These are phyloP conservation scores for Phytophthora hibernalis DNA, from an alignment of 352 stramenopile species.

Conservation along the genomic window DNA sequence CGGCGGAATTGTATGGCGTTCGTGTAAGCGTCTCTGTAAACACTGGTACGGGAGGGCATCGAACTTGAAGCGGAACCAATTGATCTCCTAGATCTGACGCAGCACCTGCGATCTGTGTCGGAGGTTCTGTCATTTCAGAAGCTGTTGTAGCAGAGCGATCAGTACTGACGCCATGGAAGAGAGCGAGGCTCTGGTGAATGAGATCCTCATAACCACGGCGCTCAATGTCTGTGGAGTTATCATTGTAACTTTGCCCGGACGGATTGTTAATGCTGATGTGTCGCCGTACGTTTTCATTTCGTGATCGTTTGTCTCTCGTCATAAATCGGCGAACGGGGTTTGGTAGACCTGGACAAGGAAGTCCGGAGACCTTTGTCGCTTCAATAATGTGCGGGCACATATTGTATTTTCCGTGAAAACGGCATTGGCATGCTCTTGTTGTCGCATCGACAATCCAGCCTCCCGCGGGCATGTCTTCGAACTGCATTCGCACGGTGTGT, in stretches of 20 bases:
- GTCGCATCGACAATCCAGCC: slow-evolving; percentile 13
- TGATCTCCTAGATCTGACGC: no score
- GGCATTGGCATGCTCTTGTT: slow-evolving; percentile 10
- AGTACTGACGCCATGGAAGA: no score
- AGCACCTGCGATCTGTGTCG: no score
- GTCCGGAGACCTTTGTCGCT: slow-evolving; percentile 2
- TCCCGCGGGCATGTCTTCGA: neutral
- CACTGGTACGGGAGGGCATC: no score
- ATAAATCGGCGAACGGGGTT: neutral
- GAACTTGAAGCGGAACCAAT: no score
- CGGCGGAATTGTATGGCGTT: no score
- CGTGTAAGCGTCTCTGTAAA: no score
- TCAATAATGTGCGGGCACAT: slow-evolving; percentile 16
- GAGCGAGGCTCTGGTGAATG: no score
- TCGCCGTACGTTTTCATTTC: neutral
- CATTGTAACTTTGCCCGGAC: neutral
- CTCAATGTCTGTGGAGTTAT: neutral
- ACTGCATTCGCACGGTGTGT: slow-evolving; percentile 7
- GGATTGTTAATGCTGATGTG: no score
- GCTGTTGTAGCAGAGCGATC: no score
- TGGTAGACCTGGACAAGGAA: slow-evolving; percentile 1
- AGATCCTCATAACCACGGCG: no score
- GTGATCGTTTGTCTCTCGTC: neutral
- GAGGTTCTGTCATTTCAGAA: no score
- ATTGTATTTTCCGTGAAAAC: slow-evolving; percentile 9